These are phyloP conservation scores for Xanthoconium separans DNA, from an alignment of 1,284 basidiomycete genomes.

Conservation along the genomic window DNA sequence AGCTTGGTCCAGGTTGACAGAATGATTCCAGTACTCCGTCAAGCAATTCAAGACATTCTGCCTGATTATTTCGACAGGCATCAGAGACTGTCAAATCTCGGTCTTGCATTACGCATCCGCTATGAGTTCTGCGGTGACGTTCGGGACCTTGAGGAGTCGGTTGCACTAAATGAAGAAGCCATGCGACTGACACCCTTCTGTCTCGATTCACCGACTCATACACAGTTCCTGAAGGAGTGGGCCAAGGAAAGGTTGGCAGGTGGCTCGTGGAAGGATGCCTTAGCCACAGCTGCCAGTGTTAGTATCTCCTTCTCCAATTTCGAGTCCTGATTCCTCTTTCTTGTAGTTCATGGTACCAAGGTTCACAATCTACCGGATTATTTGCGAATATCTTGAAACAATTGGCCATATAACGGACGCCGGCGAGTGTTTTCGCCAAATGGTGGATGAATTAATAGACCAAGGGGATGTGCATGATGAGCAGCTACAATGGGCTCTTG, in stretches of 20 bases:
- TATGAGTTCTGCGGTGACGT: not conserved
- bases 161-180: not conserved
- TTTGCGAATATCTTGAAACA: not conserved
- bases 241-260: not conserved
- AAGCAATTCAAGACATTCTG: not conserved
- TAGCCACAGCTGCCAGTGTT: not conserved
- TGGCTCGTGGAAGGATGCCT: not conserved
- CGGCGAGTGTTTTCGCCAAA: not conserved
- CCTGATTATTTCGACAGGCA: not conserved
- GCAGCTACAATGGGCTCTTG: not conserved
- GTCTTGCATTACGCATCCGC: not conserved
- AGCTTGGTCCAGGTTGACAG: not conserved
- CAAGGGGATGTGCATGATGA: not conserved
- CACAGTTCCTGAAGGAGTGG: not conserved
- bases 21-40: not conserved
- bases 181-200: not conserved
- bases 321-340: too few species aligned
- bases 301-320: not conserved
- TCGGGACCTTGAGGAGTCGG: slow-evolving; percentile 2
- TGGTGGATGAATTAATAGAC: not conserved
- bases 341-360: not conserved
- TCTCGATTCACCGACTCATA: not conserved
- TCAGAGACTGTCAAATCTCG: slow-evolving; percentile 5
- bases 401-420: not conserved
- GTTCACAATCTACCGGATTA: not conserved